Conservation (phyloP, 176 grass and related monocot genomes). For the Sorghum bicolor region Sorghum_bicolor_NCBIv3 NC_012870.2:14479501-14480000, state of each 20-base stretch:
- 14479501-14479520: conserved; percentile 74
- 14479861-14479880: conserved; percentile 53
- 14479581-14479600: conserved; percentile 72
- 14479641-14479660: conserved; percentile 70
- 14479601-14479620: conserved; percentile 75
- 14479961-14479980: conserved; percentile 61
- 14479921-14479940: conserved; percentile 92
- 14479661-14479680: conserved; percentile 62
- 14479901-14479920: conserved; percentile 60
- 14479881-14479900: conserved; percentile 70
- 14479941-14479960: conserved; percentile 69
- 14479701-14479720: conserved; percentile 91
- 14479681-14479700: conserved; percentile 74
- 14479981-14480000: conserved; percentile 77
- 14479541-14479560: conserved; percentile 61
- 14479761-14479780: conserved; percentile 72
- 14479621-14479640: conserved; percentile 93
- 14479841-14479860: conserved; percentile 80
- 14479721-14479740: conserved; percentile 76
- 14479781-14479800: conserved; percentile 77
- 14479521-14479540: conserved; percentile 86
- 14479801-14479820: conserved; percentile 65
- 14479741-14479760: conserved; percentile 79
- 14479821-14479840: conserved; percentile 81
- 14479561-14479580: conserved; percentile 70